Conservation (phyloP, 805 yeast species). For the Monosporozyma servazzii region DNA sequence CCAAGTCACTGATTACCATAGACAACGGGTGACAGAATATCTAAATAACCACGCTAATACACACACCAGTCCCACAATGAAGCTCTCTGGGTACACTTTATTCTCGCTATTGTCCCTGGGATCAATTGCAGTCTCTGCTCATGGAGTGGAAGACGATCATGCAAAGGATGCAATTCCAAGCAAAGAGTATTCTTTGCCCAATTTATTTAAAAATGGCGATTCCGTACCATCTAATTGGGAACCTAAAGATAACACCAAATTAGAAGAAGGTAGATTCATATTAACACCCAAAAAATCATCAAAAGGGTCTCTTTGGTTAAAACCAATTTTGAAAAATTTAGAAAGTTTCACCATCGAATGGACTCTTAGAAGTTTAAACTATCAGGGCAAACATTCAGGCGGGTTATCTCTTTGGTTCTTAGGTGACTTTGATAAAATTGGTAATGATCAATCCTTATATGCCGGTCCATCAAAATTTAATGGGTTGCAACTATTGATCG, state of each 20-base stretch:
- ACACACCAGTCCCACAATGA: not conserved
- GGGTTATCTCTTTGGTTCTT: constrained; percentile 54
- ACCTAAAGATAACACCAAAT: constrained; percentile 30
- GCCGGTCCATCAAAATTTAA: constrained; percentile 53
- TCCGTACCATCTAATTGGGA: constrained; percentile 31
- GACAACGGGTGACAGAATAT: too few relatives aligned
- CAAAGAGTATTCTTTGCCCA: constrained; percentile 29
- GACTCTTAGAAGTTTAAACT: constrained; percentile 54
- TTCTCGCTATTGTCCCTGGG: not conserved
- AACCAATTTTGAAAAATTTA: constrained; percentile 18
- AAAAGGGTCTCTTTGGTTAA: constrained; percentile 41
- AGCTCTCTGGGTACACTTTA: not conserved
- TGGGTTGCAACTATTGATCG: constrained; percentile 57
- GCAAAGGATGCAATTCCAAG: not conserved
- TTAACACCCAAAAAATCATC: constrained; percentile 38
- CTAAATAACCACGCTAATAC: too few relatives aligned
- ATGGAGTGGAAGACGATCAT: constrained; percentile 1
- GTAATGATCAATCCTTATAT: constrained; percentile 23
- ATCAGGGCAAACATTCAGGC: constrained; percentile 37
- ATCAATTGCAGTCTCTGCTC: not conserved
- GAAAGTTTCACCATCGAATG: constrained; percentile 51
- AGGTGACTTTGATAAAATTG: constrained; percentile 19
- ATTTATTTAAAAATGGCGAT: constrained; percentile 24
- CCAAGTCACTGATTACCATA: too few relatives aligned
- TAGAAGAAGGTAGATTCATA: constrained; percentile 47